Evolutionary conservation across 23 red algal genomes (phyloP), one percentile per base, ranked within the genome.

Genomic region (Porphyridium purpureum): DNA sequence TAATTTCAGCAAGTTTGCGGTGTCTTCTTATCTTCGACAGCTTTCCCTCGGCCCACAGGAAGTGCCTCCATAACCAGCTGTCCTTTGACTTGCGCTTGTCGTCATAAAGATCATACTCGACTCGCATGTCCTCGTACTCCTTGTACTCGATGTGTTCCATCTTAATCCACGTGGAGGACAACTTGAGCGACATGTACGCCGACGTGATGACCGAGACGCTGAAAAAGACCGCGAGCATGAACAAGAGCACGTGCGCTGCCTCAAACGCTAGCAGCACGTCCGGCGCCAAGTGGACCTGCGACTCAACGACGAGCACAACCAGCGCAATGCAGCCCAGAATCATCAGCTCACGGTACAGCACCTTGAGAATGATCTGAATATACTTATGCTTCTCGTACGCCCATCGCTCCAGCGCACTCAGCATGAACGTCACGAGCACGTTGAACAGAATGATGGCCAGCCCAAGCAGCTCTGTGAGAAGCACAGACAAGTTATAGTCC

Each of bases 301-400:
- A 30, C 42, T 72, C 80, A 31, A 74, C 67, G 8, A 74, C 9
- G 50, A 76, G 73, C 33, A 85, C 73, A 5, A 47, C 35, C 24
- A 85, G 71, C 5, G 66, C 64, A 7, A 85, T 50, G 19, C 65
- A 19, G 31, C 80, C 80, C 19, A 85, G 68, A 25, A 74, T 61
- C 80, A 85, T 66, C 35, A 85, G 67, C 80, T 85, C 80, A 8
- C 70, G 50, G 33, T 85, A 85, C 25, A 85, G 41, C 1, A 55
- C 53, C 20, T 56, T 33, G 3, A 72, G 47, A 19, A 76, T 58
- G 17, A 56, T 35, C 24, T 36, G 36, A 3, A 85, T 47, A 35
- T 72, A 59, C n/a, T 58, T 57, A 31, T 85, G 80, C 27, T 62
- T 66, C 47, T 65, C 38, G 26, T 29, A 38, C 48, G 71, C 59